phyloP scores from a whole-genome alignment of 371 early-diverging fungal species.

The Nosema bombycis region DNA sequence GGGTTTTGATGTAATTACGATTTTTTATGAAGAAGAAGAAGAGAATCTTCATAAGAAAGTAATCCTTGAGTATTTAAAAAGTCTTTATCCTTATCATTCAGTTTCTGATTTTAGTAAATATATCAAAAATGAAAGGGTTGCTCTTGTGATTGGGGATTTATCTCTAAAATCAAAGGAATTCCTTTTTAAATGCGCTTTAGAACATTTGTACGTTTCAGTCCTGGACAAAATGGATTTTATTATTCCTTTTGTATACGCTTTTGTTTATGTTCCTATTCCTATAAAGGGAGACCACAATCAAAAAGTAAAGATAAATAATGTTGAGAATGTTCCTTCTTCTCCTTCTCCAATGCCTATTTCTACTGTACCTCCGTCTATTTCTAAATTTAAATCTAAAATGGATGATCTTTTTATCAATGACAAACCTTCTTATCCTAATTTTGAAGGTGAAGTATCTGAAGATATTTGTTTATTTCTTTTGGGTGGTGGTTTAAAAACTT shows the following conservation, averaged over 20 bases:
- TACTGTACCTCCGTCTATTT: background rate
- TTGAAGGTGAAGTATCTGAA: background rate
- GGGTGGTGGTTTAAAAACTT: background rate
- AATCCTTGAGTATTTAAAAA: slow-evolving; percentile 23
- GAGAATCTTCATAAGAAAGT: slow-evolving; percentile 10
- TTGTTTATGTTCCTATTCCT: slow-evolving; percentile 22
- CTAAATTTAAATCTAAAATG: background rate
- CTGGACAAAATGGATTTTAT: slow-evolving; percentile 38
- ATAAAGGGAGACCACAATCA: background rate
- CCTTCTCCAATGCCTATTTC: no score
- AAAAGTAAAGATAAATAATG: background rate
- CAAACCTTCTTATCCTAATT: background rate
- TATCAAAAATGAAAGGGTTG: slow-evolving; percentile 47
- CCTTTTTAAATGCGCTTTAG: slow-evolving; percentile 23
- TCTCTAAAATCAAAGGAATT: slow-evolving; percentile 6
- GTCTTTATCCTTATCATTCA: slow-evolving; percentile 11
- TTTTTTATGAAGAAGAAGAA: slow-evolving; percentile 33
- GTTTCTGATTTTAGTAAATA: slow-evolving; percentile 7
- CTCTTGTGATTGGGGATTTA: slow-evolving; percentile 36
- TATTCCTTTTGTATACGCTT: slow-evolving; percentile 29
- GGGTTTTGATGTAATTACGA: slow-evolving; percentile 28
- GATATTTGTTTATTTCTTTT: background rate
- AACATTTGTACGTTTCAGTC: slow-evolving; percentile 21
- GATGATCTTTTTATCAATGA: background rate
- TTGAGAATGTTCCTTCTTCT: no score